Evolutionary conservation across 1,139 yeast species (phyloP), one percentile per base, ranked within the genome.

Genomic region (Hansenula sp.): DNA sequence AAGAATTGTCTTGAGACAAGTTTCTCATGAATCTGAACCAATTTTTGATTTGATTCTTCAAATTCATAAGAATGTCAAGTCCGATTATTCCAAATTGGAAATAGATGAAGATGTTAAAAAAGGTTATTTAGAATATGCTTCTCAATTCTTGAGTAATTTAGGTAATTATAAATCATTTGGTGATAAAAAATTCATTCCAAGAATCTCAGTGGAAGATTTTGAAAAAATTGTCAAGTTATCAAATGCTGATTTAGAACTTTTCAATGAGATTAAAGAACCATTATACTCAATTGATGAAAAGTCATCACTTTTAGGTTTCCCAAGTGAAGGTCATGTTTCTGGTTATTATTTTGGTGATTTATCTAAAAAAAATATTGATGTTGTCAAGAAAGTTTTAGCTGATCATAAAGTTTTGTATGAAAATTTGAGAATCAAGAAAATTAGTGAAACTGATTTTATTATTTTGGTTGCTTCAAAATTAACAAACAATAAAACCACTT

Each of bases 121-220:
- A 24, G 60, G 62, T 17, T 85, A 83, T 59, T 66, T 87, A 59
- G 94, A 86, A 57, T 88, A 86, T 54, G 79, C 88, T 9, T 76
- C 90, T 25, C 95, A 86, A 62, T 82, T 88, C 56, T 68, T 88
- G 54, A 71, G 82, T 38, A 88, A 88, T 61, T 70, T 83, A 57
- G 96, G 96, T 47, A 88, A 88, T 61, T 88, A 78, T 70, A 87
- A 86, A 65, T 82, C 94, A 1, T 88, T 88, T 63, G 96, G 96
- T 47, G 96, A 88, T 63, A 77, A 77, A 50, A 88, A 88, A 63
- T 87, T 87, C 57, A 71, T 88, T 49, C 96, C 96, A 29, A 66
- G 77, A 36, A 55, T 86, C 32, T 39, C 69, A 1, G 55, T 51
- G 31, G 73, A 63, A 1, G 69, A 71, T 4, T 81, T 87, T 51